A percentile compares a stretch with the other conserved stretches of the same genome.
Evolutionary conservation across 192 early-diverging fungal species (phyloP).

Genomic region (Helicostylum pulchrum): DNA sequence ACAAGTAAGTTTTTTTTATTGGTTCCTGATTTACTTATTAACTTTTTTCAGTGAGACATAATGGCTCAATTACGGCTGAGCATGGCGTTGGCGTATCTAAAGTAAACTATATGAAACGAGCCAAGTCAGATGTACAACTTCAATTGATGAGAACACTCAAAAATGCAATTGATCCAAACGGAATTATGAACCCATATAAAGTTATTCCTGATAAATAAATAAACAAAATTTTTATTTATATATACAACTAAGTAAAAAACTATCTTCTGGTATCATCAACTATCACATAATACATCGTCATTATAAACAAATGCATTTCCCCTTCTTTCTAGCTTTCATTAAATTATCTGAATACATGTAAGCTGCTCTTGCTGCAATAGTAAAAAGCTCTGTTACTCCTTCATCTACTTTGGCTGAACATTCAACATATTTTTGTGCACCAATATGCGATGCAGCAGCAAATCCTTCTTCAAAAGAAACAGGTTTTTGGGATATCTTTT

Average conservation of each 20-base stretch:
- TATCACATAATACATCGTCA: not conserved
- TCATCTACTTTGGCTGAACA: conserved; percentile 73
- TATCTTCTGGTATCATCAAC: not conserved
- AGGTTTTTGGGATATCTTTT: conserved; percentile 65
- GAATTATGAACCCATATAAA: conserved; percentile 90
- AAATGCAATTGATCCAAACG: conserved; percentile 85
- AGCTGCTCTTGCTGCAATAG: conserved; percentile 56
- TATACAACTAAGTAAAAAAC: not conserved
- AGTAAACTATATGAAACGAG: conserved; percentile 68
- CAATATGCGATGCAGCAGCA: conserved; percentile 64
- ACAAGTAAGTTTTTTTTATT: conserved; percentile 42
- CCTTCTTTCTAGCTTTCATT: not conserved
- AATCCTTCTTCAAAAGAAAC: conserved; percentile 70
- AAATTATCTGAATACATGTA: not conserved
- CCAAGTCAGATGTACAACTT: conserved; percentile 79
- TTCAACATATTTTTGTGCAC: conserved; percentile 76
- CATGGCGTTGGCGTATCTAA: conserved; percentile 72
- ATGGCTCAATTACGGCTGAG: conserved; percentile 38
- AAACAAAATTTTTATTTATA: not conserved
- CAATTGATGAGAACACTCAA: conserved; percentile 84
- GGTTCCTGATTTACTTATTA: not conserved
- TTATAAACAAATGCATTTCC: not conserved
- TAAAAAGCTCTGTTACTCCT: conserved; percentile 83
- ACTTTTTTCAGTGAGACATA: conserved; percentile 27
- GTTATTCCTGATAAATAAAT: conserved; percentile 41